Percentiles rank a stretch among this genome's conserved stretches.
Evolutionary conservation across 345 rosid genomes (phyloP).

Genomic region (Arabis hirsuta): DNA sequence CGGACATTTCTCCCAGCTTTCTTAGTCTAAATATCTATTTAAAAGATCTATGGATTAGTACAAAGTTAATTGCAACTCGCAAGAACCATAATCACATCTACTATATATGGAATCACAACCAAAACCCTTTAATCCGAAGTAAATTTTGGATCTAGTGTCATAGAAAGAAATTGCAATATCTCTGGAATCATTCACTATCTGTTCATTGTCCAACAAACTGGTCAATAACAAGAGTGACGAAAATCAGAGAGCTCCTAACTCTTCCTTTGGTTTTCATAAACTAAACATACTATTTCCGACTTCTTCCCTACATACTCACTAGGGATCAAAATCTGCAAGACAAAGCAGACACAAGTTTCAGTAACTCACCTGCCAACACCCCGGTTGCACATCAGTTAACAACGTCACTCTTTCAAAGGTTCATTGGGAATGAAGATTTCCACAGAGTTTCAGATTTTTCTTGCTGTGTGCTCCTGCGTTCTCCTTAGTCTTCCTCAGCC

Average conservation of each 20-base stretch:
- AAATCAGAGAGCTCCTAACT: constrained; percentile 15
- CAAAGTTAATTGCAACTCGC: not conserved
- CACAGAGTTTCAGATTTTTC: not conserved
- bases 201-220: constrained; percentile 12
- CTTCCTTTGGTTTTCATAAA: constrained; percentile 10
- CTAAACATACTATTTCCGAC: not conserved
- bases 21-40: not conserved
- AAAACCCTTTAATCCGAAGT: constrained; percentile 1
- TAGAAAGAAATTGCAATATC: not conserved
- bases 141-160: constrained; percentile 6
- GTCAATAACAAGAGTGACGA: not conserved
- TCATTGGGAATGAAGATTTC: not conserved
- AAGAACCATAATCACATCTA: constrained; percentile 1
- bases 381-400: constrained; percentile 7
- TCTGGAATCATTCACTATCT: not conserved
- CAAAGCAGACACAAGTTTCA: constrained; percentile 17
- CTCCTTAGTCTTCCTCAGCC: constrained; percentile 15
- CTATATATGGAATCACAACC: not conserved
- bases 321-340: constrained; percentile 2
- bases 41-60: not conserved
- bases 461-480: not conserved
- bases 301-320: not conserved
- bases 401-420: constrained; percentile 7
- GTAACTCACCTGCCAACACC: constrained; percentile 10
- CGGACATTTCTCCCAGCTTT: constrained; percentile 18